These are phyloP conservation scores for Tuber umbilicatum DNA, from an alignment of 495 filamentous ascomycete species.

Conservation along the genomic window DNA sequence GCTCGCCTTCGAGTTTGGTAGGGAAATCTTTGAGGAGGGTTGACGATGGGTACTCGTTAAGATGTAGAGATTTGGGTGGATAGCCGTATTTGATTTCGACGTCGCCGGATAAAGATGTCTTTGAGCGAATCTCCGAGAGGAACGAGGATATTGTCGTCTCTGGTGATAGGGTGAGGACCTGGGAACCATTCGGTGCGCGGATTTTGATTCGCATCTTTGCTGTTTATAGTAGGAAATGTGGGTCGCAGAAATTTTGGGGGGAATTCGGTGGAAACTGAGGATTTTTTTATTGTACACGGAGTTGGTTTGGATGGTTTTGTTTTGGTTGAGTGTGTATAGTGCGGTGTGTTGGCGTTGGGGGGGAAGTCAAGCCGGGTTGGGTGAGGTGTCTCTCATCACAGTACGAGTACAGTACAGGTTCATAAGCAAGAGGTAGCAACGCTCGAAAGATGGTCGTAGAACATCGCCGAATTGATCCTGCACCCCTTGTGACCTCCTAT, in stretches of 20 bases:
- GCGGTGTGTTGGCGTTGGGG: neutral
- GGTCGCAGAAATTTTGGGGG: neutral
- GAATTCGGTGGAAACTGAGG: neutral
- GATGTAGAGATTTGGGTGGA: constrained; percentile 63
- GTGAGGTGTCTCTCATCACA: neutral
- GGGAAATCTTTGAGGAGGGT: constrained; percentile 52
- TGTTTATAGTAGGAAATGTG: neutral
- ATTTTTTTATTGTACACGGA: neutral
- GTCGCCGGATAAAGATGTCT: constrained; percentile 38
- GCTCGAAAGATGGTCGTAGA: neutral
- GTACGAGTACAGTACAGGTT: neutral
- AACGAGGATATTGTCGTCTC: constrained; percentile 31
- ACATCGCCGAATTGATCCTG: neutral
- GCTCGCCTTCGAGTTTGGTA: constrained; percentile 72
- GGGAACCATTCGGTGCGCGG: constrained; percentile 32
- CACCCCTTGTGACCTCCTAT: neutral
- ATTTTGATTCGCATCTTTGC: constrained; percentile 38
- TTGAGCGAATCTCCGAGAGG: constrained; percentile 30
- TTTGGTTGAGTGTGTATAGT: neutral
- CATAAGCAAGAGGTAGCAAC: neutral
- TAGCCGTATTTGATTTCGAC: constrained; percentile 86
- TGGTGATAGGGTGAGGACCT: constrained; percentile 33
- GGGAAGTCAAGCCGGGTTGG: neutral
- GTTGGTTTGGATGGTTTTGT: neutral
- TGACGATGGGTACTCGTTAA: constrained; percentile 49